Evolutionary conservation across 2,329 filamentous ascomycete species (phyloP).

Genomic region (Cladosporium sp.): DNA sequence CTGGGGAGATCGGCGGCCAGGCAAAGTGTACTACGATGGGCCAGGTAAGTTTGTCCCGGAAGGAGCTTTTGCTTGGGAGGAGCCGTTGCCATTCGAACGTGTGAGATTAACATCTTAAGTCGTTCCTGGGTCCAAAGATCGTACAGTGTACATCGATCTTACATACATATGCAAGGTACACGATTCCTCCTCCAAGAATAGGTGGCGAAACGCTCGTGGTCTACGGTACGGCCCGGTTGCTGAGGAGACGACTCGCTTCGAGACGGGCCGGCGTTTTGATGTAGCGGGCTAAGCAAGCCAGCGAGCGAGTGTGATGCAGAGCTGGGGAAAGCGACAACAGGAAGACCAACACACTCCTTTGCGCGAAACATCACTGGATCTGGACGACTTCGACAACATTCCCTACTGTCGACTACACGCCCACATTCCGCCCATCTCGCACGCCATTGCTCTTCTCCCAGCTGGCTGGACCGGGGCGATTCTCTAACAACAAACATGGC

Average conservation of each 20-base stretch:
- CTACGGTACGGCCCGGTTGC: neutral
- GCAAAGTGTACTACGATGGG: neutral
- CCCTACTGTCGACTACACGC: neutral
- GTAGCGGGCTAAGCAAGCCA: neutral
- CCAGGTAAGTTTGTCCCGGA: neutral
- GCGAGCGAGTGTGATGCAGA: constrained; percentile 3
- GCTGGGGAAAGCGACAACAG: constrained; percentile 15
- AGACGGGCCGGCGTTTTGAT: constrained; percentile 11
- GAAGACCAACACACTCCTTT: constrained; percentile 9
- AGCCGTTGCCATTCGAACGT: neutral
- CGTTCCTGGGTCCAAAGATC: neutral
- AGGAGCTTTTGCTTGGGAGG: neutral
- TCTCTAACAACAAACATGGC: constrained; percentile 10
- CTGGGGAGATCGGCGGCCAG: neutral
- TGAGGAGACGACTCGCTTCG: neutral
- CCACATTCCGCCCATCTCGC: neutral
- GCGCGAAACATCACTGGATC: neutral
- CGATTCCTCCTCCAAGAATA: neutral
- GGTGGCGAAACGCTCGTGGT: neutral
- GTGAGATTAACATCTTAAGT: neutral
- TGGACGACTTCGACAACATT: neutral
- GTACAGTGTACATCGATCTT: neutral
- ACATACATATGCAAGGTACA: neutral
- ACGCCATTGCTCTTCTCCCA: neutral
- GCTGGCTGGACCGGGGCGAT: constrained; percentile 2